A percentile compares a stretch with the other conserved stretches of the same genome.
Evolutionary conservation across 2,329 filamentous ascomycete species (phyloP).

Genomic region (Lasiodiplodia sp.): DNA sequence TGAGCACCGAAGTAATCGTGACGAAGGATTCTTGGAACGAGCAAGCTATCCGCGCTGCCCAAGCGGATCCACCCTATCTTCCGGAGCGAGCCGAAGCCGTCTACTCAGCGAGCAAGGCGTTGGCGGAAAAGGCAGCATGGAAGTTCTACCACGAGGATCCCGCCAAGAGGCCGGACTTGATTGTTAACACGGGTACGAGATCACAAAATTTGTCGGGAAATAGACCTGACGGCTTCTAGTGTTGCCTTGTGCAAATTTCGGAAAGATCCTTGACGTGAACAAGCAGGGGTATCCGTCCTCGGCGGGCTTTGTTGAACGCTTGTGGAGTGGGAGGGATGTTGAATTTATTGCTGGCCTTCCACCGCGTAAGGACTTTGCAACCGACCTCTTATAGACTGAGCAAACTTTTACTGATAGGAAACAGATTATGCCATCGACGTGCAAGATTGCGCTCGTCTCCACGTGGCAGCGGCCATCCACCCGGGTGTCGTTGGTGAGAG

Average conservation of each 20-base stretch:
- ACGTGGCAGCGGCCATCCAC: slow-evolving; percentile 34
- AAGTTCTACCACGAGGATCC: slow-evolving; percentile 46
- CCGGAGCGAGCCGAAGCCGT: slow-evolving; percentile 40
- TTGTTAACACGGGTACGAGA: slow-evolving; percentile 42
- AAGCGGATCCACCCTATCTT: slow-evolving; percentile 34
- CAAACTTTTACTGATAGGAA: background rate
- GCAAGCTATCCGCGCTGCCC: slow-evolving; percentile 41
- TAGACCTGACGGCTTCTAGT: background rate
- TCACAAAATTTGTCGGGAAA: too few species aligned
- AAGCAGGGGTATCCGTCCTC: slow-evolving; percentile 34
- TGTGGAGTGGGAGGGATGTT: slow-evolving; percentile 30
- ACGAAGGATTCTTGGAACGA: slow-evolving; percentile 45
- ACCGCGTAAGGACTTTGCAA: background rate
- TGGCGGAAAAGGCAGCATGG: slow-evolving; percentile 53
- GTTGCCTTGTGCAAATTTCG: slow-evolving; percentile 31
- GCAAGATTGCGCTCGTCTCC: slow-evolving; percentile 35
- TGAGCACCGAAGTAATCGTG: slow-evolving; percentile 40
- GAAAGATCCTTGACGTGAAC: slow-evolving; percentile 29
- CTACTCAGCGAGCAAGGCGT: slow-evolving; percentile 53
- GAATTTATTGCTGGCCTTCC: background rate
- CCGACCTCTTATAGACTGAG: too few species aligned
- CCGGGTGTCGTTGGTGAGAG: slow-evolving; percentile 31
- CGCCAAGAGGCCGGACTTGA: slow-evolving; percentile 48
- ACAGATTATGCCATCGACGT: slow-evolving; percentile 35
- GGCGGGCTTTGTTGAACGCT: slow-evolving; percentile 26